These are phyloP conservation scores for Yamadazyma sp. DNA, from an alignment of 805 yeast species.

Conservation along the genomic window DNA sequence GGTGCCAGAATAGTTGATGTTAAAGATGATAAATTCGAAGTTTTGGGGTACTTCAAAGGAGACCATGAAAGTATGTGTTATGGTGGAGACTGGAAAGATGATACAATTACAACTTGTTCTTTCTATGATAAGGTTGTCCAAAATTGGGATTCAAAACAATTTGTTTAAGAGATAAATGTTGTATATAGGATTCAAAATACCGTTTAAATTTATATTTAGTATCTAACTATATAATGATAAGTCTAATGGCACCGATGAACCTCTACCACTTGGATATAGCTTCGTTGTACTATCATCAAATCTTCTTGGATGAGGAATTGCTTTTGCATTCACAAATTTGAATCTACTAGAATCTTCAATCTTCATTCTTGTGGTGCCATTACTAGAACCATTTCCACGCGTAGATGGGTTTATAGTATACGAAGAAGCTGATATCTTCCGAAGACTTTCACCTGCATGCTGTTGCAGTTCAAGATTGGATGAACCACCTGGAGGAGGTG, in stretches of 20 bases:
- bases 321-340: constrained; percentile 60
- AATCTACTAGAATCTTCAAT: constrained; percentile 68
- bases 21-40: constrained; percentile 22
- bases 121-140: constrained; percentile 86
- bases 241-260: constrained; percentile 84
- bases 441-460: constrained; percentile 46
- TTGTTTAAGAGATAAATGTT: too few species aligned
- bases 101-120: constrained; percentile 69
- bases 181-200: too few species aligned
- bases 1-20: constrained; percentile 71
- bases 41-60: constrained; percentile 47
- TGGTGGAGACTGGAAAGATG: constrained; percentile 85
- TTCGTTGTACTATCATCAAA: constrained; percentile 56
- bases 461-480: constrained; percentile 39
- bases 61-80: constrained; percentile 92
- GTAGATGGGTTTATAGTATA: constrained; percentile 54
- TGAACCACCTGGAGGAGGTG: constrained; percentile 24
- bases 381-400: constrained; percentile 11
- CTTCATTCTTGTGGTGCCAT: constrained; percentile 24
- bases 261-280: constrained; percentile 93
- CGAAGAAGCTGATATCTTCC: constrained; percentile 62
- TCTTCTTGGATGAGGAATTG: constrained; percentile 84
- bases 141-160: constrained; percentile 60
- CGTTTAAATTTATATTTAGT: too few species aligned
- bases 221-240: constrained; percentile 31